Base-by-base conservation (phyloP, 2,329 filamentous ascomycete species). In the Chrysoporthe austroafricana region DNA sequence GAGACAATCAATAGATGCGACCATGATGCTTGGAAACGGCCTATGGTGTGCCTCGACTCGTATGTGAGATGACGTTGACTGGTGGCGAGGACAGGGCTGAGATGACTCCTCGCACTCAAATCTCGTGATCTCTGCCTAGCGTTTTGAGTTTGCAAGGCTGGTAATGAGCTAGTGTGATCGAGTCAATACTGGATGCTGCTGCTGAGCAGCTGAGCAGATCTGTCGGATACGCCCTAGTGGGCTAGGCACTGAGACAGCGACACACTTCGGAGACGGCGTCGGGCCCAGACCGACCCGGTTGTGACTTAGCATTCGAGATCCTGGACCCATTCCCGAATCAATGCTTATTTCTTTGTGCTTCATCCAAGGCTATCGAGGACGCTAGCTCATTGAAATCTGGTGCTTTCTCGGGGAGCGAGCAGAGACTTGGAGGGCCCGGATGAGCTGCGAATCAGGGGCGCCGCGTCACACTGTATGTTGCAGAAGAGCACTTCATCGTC, bases 401-500 rank as follows among this genome's bases (percentile, higher is more conserved):
- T 54, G 21, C 21, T 26, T 34, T n/a, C 21, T 43, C n/a, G 13
- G 21, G 21, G 13, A 46, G 14, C 21, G 58, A 11, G 39, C 36
- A 44, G 21, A 11, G 21, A 44, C 21, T 34, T 63, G 34, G 21
- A 2, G 21, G 39, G 8, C 39, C 43, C 26, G 42, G 43, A 4
- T 44, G 21, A 5, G 57, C 58, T 52, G 44, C 18, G 48, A 52
- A 61, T 52, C 57, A 68, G 63, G 66, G 66, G 64, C 62, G 59
- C 44, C 56, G 61, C 67, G 66, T 62, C 62, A 70, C 66, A 70
- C 54, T 57, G 42, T 46, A 59, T 57, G 68, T 70, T 68, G 68
- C 68, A 68, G 66, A 68, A 67, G 43, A 39, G 44, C 50, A 58
- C 58, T 42, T 56, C 16, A 44, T 66, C 39, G 58, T 66, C 48